phyloP scores from a whole-genome alignment of 2,329 filamentous ascomycete species.

The Penicillium fuscoglaucum region DNA sequence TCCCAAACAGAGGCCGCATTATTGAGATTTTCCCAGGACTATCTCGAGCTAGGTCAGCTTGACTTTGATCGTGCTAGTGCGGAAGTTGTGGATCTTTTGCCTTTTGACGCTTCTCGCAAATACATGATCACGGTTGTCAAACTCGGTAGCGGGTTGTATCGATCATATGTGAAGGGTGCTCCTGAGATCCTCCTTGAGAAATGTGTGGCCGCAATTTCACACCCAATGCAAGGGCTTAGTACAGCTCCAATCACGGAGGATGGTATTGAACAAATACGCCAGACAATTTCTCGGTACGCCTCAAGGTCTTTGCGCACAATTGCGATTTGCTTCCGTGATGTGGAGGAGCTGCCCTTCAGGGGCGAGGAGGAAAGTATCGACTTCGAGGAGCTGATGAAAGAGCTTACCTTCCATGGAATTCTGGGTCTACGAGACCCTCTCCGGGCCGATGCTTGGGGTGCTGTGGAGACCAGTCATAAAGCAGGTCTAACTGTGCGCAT shows the following conservation, averaged over 20 bases:
- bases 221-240: constrained; percentile 1
- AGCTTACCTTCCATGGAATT: constrained; percentile 65
- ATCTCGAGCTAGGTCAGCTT: constrained; percentile 62
- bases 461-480: constrained; percentile 60
- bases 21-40: constrained; percentile 63
- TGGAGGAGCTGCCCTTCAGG: constrained; percentile 59
- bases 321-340: constrained; percentile 69
- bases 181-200: constrained; percentile 43
- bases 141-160: constrained; percentile 35
- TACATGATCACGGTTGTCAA: constrained; percentile 53
- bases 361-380: background rate
- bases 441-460: constrained; percentile 59
- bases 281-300: constrained; percentile 40
- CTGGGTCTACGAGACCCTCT: constrained; percentile 68
- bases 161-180: constrained; percentile 47
- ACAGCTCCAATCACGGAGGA: constrained; percentile 2
- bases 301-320: constrained; percentile 68
- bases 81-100: constrained; percentile 64
- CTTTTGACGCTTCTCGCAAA: constrained; percentile 72
- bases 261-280: constrained; percentile 21
- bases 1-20: constrained; percentile 74
- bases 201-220: constrained; percentile 29
- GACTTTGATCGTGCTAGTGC: constrained; percentile 60
- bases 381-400: constrained; percentile 60
- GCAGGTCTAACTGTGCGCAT: constrained; percentile 65